Evolutionary conservation across 2,329 filamentous ascomycete genomes (phyloP).

Genomic region (Ophiosphaerella herpotricha): DNA sequence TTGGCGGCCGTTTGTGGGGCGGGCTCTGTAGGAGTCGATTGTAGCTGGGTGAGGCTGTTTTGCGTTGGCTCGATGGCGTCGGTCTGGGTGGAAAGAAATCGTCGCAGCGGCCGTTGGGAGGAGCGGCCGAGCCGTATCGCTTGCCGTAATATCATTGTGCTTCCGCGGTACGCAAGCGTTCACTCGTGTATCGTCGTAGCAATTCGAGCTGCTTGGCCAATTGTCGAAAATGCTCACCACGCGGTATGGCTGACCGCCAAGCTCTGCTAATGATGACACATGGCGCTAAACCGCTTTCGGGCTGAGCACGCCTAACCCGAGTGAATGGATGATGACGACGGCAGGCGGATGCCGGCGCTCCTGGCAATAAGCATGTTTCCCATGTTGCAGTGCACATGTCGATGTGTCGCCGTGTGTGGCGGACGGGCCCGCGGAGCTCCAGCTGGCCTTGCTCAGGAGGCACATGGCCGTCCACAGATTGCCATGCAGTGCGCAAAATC

Average conservation of each 20-base stretch:
- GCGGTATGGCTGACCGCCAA: no score
- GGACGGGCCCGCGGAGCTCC: neutral
- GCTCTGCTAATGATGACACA: no score
- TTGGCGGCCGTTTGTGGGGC: slow-evolving; percentile 13
- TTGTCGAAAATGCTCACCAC: no score
- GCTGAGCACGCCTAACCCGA: no score
- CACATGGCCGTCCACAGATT: slow-evolving; percentile 4
- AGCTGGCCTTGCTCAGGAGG: neutral
- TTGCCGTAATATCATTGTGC: slow-evolving; percentile 12
- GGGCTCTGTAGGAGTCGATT: slow-evolving; percentile 42
- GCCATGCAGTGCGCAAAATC: neutral
- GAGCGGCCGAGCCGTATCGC: slow-evolving; percentile 18
- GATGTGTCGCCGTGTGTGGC: neutral
- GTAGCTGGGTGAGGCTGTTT: slow-evolving; percentile 35
- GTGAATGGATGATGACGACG: no score
- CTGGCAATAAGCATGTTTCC: no score
- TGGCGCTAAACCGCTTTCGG: no score
- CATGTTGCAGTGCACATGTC: neutral
- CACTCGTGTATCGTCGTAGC: no score
- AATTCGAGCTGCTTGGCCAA: no score
- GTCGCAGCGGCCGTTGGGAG: slow-evolving; percentile 22
- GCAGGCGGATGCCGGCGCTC: no score
- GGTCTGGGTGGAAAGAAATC: slow-evolving; percentile 39
- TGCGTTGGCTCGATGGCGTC: slow-evolving; percentile 38
- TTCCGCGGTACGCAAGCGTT: no score